Evolutionary conservation across 306 rosid genomes (phyloP), one percentile per base, ranked within the genome.

Genomic region (Cucumis melo): DNA sequence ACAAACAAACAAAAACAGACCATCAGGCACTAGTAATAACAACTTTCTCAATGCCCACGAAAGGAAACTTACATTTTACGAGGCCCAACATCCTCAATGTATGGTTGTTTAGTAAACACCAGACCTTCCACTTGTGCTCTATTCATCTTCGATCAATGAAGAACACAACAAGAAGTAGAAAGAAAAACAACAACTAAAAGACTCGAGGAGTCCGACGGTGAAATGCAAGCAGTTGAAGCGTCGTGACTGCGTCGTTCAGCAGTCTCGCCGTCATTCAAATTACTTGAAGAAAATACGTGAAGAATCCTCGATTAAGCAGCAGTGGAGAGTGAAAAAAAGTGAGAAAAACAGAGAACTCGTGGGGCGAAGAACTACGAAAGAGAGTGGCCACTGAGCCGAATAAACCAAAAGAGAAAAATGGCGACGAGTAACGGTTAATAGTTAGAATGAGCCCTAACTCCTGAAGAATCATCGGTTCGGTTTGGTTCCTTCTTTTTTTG

Each of bases 91-190:
- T 90, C 91, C 71, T 92, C 95, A 20, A 92, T 81, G 79, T 85
- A 92, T 5, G 94, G 98, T 56, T 90, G 84, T 80, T 92, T 92
- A 8, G 98, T 87, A 83, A 89, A 92, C 68, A 74, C 73, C 16
- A 88, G 13, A 80, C 83, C 86, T 46, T 89, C 86, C 14, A 72
- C 73, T 82, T 75, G 87, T n/a, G 70, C 80, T 75, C 57, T 81
- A 53, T 74, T 78, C 92, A 87, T 87, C 82, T 23, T 32, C 34
- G 77, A 53, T 16, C 62, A 54, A 54, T 4, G 32, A 73, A 27
- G 48, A 38, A 70, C 12, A 44, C 56, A 14, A 70, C 50, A 39
- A 15, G 8, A 51, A 46, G 17, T 12, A 46, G 16, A 46, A 46
- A 46, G 36, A 46, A 12, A 11, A 46, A 38, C 48, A 46, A 38